Percentiles rank a stretch among this genome's conserved stretches.
Evolutionary conservation across 345 rosid species (phyloP).

Genomic region (Linum tenue): DNA sequence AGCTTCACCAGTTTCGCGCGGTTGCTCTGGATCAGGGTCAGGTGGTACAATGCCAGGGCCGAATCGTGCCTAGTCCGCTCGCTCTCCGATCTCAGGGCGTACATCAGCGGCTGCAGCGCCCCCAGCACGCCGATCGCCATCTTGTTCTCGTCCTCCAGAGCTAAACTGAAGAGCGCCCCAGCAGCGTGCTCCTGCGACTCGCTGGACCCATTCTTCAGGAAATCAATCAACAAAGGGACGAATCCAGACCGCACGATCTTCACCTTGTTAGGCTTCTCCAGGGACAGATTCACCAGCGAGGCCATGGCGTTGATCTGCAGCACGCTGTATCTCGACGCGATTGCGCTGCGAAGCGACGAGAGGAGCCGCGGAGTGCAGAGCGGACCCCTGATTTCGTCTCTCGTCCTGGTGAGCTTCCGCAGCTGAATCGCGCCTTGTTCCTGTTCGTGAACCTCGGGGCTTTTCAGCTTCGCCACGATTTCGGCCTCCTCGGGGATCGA

Average conservation of each 20-base stretch:
- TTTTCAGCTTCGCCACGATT: constrained; percentile 16
- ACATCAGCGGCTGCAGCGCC: constrained; percentile 26
- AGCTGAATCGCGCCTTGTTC: constrained; percentile 17
- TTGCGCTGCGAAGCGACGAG: constrained; percentile 8
- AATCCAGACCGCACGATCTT: constrained; percentile 26
- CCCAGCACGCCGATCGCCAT: constrained; percentile 30
- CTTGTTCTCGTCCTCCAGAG: constrained; percentile 26
- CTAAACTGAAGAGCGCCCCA: constrained; percentile 23
- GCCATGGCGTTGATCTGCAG: constrained; percentile 22
- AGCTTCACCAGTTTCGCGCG: constrained; percentile 24
- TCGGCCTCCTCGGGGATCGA: constrained; percentile 16
- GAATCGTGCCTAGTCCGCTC: constrained; percentile 25
- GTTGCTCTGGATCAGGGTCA: constrained; percentile 21
- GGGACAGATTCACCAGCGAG: constrained; percentile 21
- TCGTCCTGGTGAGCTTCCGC: constrained; percentile 17
- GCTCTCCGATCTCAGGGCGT: constrained; percentile 20
- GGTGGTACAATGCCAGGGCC: constrained; percentile 22
- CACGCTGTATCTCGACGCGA: constrained; percentile 13
- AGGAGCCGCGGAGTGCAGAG: constrained; percentile 15
- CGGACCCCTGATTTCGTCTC: constrained; percentile 16
- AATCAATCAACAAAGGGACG: constrained; percentile 23
- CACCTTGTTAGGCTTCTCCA: constrained; percentile 22
- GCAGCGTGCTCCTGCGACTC: constrained; percentile 29
- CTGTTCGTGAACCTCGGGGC: constrained; percentile 20
- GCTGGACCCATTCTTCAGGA: constrained; percentile 15